Evolutionary conservation across 108 stramenopile genomes (phyloP).

Genomic region (Cyclotella kingstonii): DNA sequence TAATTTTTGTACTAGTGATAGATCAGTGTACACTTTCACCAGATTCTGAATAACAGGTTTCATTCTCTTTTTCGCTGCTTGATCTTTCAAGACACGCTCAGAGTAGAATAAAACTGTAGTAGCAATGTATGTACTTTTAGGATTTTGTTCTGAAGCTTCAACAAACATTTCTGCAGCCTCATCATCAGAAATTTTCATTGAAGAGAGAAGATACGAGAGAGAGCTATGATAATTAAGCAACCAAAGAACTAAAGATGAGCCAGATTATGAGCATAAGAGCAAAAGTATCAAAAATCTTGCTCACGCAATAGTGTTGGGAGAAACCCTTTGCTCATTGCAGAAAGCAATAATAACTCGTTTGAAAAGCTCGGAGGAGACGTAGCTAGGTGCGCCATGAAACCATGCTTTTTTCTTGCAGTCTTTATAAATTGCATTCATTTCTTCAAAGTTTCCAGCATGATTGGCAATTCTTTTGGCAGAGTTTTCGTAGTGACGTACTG

Average conservation of each 20-base stretch:
- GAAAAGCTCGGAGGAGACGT: conserved; percentile 34
- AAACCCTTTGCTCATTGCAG: conserved; percentile 71
- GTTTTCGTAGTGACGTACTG: conserved; percentile 44
- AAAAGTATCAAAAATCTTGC: too few relatives aligned
- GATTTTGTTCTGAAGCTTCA: conserved; percentile 49
- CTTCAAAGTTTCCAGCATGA: conserved; percentile 77
- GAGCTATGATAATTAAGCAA: too few relatives aligned
- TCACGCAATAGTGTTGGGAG: conserved; percentile 66
- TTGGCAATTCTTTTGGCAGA: conserved; percentile 80
- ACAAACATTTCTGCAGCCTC: conserved; percentile 68
- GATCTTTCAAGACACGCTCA: conserved; percentile 66
- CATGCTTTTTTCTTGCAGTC: conserved; percentile 68
- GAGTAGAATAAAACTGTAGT: conserved; percentile 82
- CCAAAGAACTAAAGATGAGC: too few relatives aligned
- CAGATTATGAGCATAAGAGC: too few relatives aligned
- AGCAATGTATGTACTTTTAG: conserved; percentile 56
- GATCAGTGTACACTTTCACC: conserved; percentile 15
- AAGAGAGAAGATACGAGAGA: conserved; percentile 68
- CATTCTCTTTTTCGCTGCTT: conserved; percentile 32
- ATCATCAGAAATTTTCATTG: conserved; percentile 71
- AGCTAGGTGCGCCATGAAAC: conserved; percentile 54
- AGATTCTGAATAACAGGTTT: conserved; percentile 24
- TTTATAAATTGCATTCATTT: conserved; percentile 66
- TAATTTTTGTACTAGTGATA: conserved; percentile 14
- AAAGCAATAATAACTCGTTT: conserved; percentile 67